Conservation (phyloP, 768 basidiomycete species). For the Mycena albidolilacea region DNA sequence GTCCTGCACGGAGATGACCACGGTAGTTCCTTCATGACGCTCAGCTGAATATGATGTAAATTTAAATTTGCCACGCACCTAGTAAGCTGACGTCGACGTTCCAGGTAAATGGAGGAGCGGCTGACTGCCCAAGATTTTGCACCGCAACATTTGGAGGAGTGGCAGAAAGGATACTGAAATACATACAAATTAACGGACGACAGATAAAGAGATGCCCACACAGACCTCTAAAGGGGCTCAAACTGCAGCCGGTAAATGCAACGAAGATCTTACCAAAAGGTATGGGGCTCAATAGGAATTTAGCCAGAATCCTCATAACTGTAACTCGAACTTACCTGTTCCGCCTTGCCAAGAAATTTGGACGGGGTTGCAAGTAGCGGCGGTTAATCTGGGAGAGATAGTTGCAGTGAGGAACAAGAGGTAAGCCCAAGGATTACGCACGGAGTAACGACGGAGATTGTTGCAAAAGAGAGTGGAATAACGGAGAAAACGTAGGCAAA, state of each 20-base stretch:
- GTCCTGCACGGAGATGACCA: conserved; percentile 22
- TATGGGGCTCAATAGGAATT: conserved; percentile 4
- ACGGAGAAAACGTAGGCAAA: conserved; percentile 8
- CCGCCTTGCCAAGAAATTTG: conserved; percentile 29
- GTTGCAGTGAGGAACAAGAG: neutral
- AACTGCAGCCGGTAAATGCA: neutral
- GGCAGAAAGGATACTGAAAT: conserved; percentile 25
- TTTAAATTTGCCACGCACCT: conserved; percentile 2
- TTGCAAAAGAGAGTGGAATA: conserved; percentile 30
- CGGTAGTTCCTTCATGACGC: conserved; percentile 5
- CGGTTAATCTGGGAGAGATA: neutral
- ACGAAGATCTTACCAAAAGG: conserved; percentile 16
- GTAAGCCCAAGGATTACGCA: conserved; percentile 15
- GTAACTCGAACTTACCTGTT: conserved; percentile 5
- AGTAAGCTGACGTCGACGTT: neutral
- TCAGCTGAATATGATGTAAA: neutral
- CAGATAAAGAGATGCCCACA: neutral
- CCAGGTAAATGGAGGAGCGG: conserved; percentile 20
- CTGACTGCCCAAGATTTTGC: conserved; percentile 1
- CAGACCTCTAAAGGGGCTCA: conserved; percentile 22
- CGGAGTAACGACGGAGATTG: conserved; percentile 23
- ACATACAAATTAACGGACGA: neutral
- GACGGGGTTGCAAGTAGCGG: neutral
- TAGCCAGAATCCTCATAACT: neutral
- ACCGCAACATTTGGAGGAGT: conserved; percentile 3